Percentiles rank a stretch among this genome's conserved stretches.
Conservation (phyloP, 1,139 yeast genomes). For the Scheffersomyces titani region DNA sequence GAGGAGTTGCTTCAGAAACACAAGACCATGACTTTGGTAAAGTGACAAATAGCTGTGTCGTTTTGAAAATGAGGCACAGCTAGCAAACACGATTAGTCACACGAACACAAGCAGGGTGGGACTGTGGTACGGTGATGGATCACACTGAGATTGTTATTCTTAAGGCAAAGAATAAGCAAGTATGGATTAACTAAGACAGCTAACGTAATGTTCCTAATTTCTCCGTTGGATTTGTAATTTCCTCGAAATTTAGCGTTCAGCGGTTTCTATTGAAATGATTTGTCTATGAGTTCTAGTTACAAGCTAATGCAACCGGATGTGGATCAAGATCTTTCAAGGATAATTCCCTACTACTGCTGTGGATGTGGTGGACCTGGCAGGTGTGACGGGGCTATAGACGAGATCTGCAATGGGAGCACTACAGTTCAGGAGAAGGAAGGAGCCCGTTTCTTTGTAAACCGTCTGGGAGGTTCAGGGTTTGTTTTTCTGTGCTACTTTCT, state of each 20-base stretch:
- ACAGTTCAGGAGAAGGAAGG: neutral
- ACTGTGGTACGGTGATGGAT: neutral
- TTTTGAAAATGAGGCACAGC: neutral
- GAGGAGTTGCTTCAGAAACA: neutral
- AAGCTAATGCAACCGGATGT: slow-evolving; percentile 10
- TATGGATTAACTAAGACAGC: neutral
- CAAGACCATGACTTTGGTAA: neutral
- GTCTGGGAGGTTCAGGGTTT: neutral
- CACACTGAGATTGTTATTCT: neutral
- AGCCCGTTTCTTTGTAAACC: neutral
- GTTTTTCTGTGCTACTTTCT: neutral
- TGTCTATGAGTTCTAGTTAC: slow-evolving; percentile 5
- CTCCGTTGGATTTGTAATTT: neutral
- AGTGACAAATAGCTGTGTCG: neutral
- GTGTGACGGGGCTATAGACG: neutral
- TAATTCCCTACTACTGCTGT: neutral
- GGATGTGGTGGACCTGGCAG: neutral
- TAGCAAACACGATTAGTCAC: neutral
- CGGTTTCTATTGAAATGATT: neutral
- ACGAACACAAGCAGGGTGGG: neutral
- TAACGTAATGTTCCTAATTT: no score
- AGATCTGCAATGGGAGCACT: neutral
- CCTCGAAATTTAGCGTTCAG: neutral
- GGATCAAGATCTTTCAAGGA: neutral
- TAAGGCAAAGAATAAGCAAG: neutral